These are phyloP conservation scores for Juglanconis sp. DNA, from an alignment of 2,329 filamentous ascomycete species.

Conservation along the genomic window DNA sequence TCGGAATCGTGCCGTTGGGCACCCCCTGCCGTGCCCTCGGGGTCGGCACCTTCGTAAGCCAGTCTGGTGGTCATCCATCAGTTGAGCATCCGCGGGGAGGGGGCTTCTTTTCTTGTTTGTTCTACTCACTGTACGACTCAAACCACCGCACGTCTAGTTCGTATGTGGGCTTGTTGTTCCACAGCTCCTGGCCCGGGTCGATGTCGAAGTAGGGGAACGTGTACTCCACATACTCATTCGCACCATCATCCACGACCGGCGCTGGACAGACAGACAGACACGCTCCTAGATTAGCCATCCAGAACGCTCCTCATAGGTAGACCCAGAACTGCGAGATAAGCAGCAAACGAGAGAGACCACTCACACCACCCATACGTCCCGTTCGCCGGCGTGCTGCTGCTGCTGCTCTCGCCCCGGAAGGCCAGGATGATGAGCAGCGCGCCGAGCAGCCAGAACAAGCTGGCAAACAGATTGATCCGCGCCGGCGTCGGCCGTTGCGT, in stretches of 20 bases:
- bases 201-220: slow-evolving; percentile 8
- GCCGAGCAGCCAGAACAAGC: slow-evolving; percentile 5
- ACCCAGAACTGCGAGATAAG: background rate
- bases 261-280: background rate
- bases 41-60: slow-evolving; percentile 3
- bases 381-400: background rate
- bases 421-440: background rate
- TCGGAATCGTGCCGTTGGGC: slow-evolving; percentile 4
- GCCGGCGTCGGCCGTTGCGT: background rate
- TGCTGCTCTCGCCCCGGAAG: background rate
- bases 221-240: slow-evolving; percentile 6
- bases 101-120: background rate
- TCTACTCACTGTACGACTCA: slow-evolving; percentile 6
- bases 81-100: background rate
- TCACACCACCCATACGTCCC: slow-evolving; percentile 11
- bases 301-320: background rate
- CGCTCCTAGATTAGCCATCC: no score
- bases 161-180: slow-evolving; percentile 9
- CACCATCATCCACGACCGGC: background rate
- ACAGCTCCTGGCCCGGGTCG: slow-evolving; percentile 4
- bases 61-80: background rate
- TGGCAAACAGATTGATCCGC: background rate
- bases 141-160: slow-evolving; percentile 7
- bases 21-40: background rate
- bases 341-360: background rate